Base-by-base conservation (phyloP, 345 rosid species). In the Citrus hindsii region DNA sequence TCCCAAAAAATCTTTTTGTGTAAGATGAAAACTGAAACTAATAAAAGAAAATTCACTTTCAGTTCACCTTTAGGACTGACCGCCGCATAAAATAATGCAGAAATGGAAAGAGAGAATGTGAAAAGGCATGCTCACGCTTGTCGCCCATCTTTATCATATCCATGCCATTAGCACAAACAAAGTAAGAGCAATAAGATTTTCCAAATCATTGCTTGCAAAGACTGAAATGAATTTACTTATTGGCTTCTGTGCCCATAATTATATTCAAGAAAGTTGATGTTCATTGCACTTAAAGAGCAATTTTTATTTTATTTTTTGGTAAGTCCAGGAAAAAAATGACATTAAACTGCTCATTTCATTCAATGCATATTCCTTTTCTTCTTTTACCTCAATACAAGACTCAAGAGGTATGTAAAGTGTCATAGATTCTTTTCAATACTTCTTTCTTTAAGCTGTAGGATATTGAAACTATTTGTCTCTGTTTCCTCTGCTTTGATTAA, bases 141-240 rank as follows among this genome's bases (percentile, higher is more conserved):
- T 89, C 90, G 88, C 90, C 92, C 91, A 88, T 83, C 69, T 74
- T 63, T 60, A 69, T 46, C 81, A 30, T 62, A 64, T 55, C 78
- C 83, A 79, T 59, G 27, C 51, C 79, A 63, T 69, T 76, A 24
- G 55, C 75, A 55, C 74, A 65, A 68, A 46, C 51, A 46, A 46
- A 46, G 51, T 13, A 12, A 46, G 13, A 46, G 51, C 51, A 75
- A 66, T 59, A 33, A 33, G 76, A 79, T 78, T 80, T 42, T 76
- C 81, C 77, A 61, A 64, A 82, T 85, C 80, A 83, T 81, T 82
- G 18, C 74, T 56, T 38, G 48, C 70, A 71, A 13, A 33, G 67
- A 77, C 82, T n/a, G 63, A 25, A 70, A 67, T 66, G 59, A 27
- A 81, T 46, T 46, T 32, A n/a, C 42, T 74, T 32, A 8, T 53